Conservation (phyloP, 1,284 basidiomycete species). For the Apiotrichum sp. region DNA sequence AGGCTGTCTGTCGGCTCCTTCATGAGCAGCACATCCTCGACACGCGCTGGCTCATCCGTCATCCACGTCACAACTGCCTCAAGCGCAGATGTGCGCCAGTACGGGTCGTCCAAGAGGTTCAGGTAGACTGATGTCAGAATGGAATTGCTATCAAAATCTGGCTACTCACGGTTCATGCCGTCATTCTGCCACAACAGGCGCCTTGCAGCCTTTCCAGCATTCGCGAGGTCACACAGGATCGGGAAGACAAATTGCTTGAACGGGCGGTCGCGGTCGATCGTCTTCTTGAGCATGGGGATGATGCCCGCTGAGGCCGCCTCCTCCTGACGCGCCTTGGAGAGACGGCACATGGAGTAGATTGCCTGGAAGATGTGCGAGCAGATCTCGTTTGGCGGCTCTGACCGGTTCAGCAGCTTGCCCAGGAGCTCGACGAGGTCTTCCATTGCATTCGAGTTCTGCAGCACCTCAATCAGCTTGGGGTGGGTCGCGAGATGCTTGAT, state of each 20-base stretch:
- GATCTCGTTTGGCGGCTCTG: conserved; percentile 74
- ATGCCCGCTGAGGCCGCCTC: conserved; percentile 94
- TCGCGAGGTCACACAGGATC: conserved; percentile 89
- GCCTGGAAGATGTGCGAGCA: conserved; percentile 77
- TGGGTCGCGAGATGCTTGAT: conserved; percentile 95
- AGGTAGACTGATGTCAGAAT: conserved; percentile 60
- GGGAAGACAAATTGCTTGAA: conserved; percentile 95
- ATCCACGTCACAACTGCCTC: conserved; percentile 90
- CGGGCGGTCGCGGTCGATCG: conserved; percentile 80
- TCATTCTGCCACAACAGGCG: conserved; percentile 82
- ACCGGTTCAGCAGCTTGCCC: conserved; percentile 70
- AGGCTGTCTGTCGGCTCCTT: conserved; percentile 63
- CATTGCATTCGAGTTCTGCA: conserved; percentile 93
- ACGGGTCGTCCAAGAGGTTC: conserved; percentile 78
- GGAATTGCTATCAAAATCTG: neutral
- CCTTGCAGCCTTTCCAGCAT: conserved; percentile 84
- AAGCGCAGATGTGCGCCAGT: conserved; percentile 90
- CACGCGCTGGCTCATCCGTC: conserved; percentile 86
- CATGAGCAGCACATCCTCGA: conserved; percentile 80
- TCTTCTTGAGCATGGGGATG: conserved; percentile 79
- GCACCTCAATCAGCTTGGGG: conserved; percentile 76
- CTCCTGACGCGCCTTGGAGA: conserved; percentile 89
- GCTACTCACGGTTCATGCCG: conserved; percentile 54
- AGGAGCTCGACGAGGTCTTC: conserved; percentile 80
- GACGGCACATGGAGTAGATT: conserved; percentile 87